Base-by-base conservation (phyloP, 371 early-diverging fungal species). In the Parasitella parasitica region DNA sequence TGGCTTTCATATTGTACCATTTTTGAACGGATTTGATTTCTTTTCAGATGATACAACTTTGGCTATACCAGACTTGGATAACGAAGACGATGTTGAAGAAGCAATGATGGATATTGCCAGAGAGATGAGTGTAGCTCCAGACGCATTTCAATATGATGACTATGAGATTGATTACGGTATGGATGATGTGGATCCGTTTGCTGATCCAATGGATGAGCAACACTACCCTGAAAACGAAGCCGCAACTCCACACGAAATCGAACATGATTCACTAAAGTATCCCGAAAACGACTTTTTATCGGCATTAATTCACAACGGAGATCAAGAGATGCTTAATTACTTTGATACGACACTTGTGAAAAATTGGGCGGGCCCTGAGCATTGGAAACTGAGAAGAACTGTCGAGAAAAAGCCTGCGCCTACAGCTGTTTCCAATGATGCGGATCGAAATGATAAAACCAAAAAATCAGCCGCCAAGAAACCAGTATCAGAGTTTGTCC, bases 281-380 rank as follows among this genome's bases (percentile, higher is more conserved):
- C 43, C 37, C 15, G 75, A 75, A 54, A 64, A 68, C 5, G 78
- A 78, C 18, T 85, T 72, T 35, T 57, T 77, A 56, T 72, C 77
- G 22, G 73, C 84, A 2, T 57, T 82, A 56, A 69, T 64, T 12
- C 46, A 59, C 41, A 81, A 75, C 15, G 83, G 83, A 20, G 81
- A 84, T 16, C 72, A 83, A 24, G 89, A 89, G 36, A 70, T 92
- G 61, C 92, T 94, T 61, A 88, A 91, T 28, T 96, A 97, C 70
- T 97, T 97, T 82, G 97, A 97, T 75, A 69, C 86, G 8, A 87
- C 87, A 6, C 82, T 94, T 57, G 61, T 83, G 55, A 85, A 89
- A 51, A 87, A 89, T 51, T 98, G 98, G 98, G 97, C 97, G 15
- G 97, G 97, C 9, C 95, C 97, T 16, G 95, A 91, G 62, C 94